These are phyloP conservation scores for Silene vulgaris DNA, from an alignment of 179 eudicot genomes.

Conservation along the genomic window DNA sequence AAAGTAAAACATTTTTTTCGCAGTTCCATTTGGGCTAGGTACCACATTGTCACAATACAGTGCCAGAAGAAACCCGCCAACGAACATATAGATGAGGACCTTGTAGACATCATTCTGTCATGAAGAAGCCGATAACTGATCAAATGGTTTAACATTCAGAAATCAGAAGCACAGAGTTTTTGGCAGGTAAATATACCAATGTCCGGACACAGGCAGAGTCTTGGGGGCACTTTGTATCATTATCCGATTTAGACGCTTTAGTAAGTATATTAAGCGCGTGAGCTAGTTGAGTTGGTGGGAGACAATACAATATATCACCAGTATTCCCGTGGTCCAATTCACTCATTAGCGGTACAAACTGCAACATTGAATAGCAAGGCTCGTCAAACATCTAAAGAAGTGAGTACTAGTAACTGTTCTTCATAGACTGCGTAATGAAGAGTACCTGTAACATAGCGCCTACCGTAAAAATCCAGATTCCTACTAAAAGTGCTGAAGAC, in stretches of 20 bases:
- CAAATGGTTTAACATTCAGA: background rate
- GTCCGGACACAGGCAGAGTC: slow-evolving; percentile 46
- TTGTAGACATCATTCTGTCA: slow-evolving; percentile 55
- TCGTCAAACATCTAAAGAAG: too few species aligned
- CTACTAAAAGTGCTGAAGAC: slow-evolving; percentile 54
- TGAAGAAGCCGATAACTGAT: background rate
- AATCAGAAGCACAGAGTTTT: background rate
- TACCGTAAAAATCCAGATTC: slow-evolving; percentile 57
- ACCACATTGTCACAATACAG: slow-evolving; percentile 75
- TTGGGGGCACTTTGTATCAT: slow-evolving; percentile 48
- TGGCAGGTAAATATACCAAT: slow-evolving; percentile 26
- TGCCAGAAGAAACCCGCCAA: slow-evolving; percentile 59
- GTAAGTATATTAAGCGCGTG: slow-evolving; percentile 54
- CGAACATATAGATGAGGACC: slow-evolving; percentile 45
- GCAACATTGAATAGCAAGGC: background rate
- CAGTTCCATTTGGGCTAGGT: slow-evolving; percentile 60
- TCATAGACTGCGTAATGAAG: background rate
- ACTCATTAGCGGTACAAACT: slow-evolving; percentile 15
- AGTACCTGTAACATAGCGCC: slow-evolving; percentile 66
- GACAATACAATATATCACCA: slow-evolving; percentile 28
- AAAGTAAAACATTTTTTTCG: slow-evolving; percentile 62
- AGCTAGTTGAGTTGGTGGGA: slow-evolving; percentile 67
- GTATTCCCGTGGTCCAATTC: background rate
- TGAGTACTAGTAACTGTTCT: background rate
- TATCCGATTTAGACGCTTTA: slow-evolving; percentile 45